These are phyloP conservation scores for Sordariomycetes sp. DNA, from an alignment of 2,329 filamentous ascomycete species.

Conservation along the genomic window DNA sequence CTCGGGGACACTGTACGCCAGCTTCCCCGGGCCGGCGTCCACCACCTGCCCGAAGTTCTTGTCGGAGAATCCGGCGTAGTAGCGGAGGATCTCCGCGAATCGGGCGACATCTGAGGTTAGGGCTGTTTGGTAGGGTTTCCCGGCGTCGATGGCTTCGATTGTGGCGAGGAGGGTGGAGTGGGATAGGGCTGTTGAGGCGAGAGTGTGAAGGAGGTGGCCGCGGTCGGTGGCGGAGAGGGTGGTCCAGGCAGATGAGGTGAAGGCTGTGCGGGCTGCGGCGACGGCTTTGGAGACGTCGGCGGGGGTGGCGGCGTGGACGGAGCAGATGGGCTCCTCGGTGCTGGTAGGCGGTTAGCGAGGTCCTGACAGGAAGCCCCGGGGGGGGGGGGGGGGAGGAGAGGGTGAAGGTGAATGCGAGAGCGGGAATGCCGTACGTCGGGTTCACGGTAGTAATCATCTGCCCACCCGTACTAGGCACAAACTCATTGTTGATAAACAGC, in stretches of 20 bases:
- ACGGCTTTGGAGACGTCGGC: conserved; percentile 61
- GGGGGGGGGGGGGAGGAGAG: background rate
- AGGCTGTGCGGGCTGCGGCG: conserved; percentile 52
- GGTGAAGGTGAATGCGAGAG: too few species aligned
- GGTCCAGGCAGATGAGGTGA: conserved; percentile 55
- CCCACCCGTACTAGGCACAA: conserved; percentile 51
- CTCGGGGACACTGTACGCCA: conserved; percentile 65
- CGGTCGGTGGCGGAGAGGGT: conserved; percentile 54
- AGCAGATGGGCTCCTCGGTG: conserved; percentile 52
- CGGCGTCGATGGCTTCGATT: conserved; percentile 68
- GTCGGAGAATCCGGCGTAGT: conserved; percentile 71
- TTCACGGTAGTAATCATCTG: conserved; percentile 56
- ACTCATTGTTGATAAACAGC: conserved; percentile 78
- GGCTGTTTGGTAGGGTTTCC: conserved; percentile 58
- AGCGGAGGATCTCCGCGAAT: conserved; percentile 40
- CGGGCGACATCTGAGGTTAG: conserved; percentile 48
- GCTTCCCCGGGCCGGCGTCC: conserved; percentile 53
- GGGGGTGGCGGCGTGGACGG: conserved; percentile 54
- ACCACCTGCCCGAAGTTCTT: conserved; percentile 72
- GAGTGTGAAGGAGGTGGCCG: conserved; percentile 53
- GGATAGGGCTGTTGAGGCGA: conserved; percentile 55
- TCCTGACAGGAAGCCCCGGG: background rate
- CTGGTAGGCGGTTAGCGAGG: conserved; percentile 11
- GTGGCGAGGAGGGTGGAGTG: conserved; percentile 37
- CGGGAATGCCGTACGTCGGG: conserved; percentile 41